phyloP scores from a whole-genome alignment of 306 rosid genomes.

The Quercus robur region DNA sequence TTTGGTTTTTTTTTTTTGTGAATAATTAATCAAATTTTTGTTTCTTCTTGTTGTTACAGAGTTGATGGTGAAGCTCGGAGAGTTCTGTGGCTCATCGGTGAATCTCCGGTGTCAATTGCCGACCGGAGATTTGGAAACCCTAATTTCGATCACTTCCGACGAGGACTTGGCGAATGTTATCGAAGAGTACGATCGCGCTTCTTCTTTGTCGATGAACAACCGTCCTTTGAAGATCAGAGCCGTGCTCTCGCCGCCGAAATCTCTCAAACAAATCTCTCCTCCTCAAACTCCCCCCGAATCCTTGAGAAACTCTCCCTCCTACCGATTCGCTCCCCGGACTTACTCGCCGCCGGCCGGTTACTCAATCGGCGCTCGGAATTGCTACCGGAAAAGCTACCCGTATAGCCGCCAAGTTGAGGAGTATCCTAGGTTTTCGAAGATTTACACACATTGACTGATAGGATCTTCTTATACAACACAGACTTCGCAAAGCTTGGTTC shows the following conservation, averaged over 20 bases:
- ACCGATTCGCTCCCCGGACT: conserved; percentile 3
- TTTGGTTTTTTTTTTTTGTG: background rate
- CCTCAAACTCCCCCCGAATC: conserved; percentile 39
- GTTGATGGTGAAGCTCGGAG: conserved; percentile 60
- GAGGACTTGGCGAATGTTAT: conserved; percentile 67
- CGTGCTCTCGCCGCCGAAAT: conserved; percentile 47
- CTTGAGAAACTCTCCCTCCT: conserved; percentile 14
- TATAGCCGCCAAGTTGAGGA: conserved; percentile 26
- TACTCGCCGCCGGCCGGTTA: conserved; percentile 28
- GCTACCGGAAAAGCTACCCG: conserved; percentile 29
- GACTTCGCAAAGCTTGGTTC: no score
- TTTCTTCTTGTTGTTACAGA: conserved; percentile 30
- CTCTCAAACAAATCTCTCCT: conserved; percentile 51
- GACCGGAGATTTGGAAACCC: conserved; percentile 71
- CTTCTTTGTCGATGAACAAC: conserved; percentile 19
- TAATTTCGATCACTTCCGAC: conserved; percentile 63
- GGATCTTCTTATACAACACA: no score
- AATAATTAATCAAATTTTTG: background rate
- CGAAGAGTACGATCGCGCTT: conserved; percentile 63
- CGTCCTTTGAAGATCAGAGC: conserved; percentile 65
- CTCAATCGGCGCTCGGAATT: conserved; percentile 22
- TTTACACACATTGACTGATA: no score
- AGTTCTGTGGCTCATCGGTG: conserved; percentile 64
- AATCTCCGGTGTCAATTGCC: conserved; percentile 64
- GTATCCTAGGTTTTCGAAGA: conserved; percentile 24